A percentile compares a stretch with the other conserved stretches of the same genome.
These are phyloP conservation scores for Hamamelis virginiana DNA, from an alignment of 164 flowering plant species.

Conservation along the genomic window DNA sequence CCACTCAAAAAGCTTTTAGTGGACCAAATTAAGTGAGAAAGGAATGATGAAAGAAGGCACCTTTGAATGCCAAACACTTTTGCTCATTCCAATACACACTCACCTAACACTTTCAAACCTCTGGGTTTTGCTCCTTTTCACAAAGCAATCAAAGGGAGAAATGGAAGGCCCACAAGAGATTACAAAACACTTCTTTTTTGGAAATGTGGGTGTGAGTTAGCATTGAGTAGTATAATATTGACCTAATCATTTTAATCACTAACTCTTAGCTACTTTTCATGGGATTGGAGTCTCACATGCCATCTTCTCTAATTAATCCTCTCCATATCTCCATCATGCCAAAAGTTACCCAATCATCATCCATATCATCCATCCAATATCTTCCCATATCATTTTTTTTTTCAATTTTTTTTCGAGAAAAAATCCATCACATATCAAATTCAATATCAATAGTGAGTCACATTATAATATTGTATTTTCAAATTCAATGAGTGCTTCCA, in stretches of 20 bases:
- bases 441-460: no score
- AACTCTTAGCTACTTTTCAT: constrained; percentile 10
- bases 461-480: no score
- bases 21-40: constrained; percentile 24
- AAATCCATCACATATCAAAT: no score
- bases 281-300: constrained; percentile 27
- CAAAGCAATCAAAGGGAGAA: constrained; percentile 23
- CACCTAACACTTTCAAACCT: constrained; percentile 24
- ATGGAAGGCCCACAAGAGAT: constrained; percentile 17
- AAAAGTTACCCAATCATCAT: constrained; percentile 19
- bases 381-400: background rate
- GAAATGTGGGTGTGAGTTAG: constrained; percentile 14
- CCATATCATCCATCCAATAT: constrained; percentile 18
- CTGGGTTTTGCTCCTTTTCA: constrained; percentile 21
- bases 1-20: constrained; percentile 7
- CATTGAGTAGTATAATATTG: constrained; percentile 6
- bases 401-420: background rate
- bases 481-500: no score
- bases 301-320: constrained; percentile 16
- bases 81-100: constrained; percentile 31
- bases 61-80: constrained; percentile 25
- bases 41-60: constrained; percentile 26
- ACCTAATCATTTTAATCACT: constrained; percentile 31
- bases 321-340: constrained; percentile 3
- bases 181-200: constrained; percentile 14